A percentile compares a stretch with the other conserved stretches of the same genome.
phyloP scores from a whole-genome alignment of 768 basidiomycete species.

The Trametes sanguinea region DNA sequence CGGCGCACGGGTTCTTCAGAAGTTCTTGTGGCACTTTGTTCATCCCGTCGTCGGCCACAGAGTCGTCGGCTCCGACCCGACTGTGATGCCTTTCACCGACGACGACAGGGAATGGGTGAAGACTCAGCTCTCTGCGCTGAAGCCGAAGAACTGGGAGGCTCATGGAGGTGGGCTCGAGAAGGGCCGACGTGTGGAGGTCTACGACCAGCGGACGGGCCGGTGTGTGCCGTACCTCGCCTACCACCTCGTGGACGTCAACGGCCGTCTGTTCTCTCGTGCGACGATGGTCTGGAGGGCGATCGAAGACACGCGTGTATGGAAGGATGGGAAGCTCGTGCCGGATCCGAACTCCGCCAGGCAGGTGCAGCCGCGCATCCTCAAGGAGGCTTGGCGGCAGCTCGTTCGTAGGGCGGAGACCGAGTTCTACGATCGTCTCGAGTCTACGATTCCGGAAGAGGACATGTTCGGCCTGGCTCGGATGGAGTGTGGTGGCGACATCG shows the following conservation, averaged over 20 bases:
- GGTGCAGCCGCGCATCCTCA: constrained; percentile 7
- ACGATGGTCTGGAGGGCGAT: too few relatives aligned
- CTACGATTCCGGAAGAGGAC: neutral
- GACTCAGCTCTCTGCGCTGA: neutral
- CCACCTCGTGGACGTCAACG: too few relatives aligned
- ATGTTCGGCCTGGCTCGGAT: neutral
- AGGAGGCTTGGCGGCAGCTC: constrained; percentile 22
- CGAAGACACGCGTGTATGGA: neutral
- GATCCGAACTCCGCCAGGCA: neutral
- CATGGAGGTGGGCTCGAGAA: neutral
- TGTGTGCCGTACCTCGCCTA: too few relatives aligned
- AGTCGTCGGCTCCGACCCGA: constrained; percentile 16
- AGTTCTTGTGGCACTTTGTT: too few relatives aligned
- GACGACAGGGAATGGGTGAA: neutral
- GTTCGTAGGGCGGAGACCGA: neutral
- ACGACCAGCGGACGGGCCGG: constrained; percentile 2
- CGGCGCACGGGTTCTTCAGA: too few relatives aligned
- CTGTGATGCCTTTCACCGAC: neutral
- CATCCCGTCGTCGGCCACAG: constrained; percentile 3
- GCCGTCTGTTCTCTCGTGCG: too few relatives aligned
- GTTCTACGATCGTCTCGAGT: constrained; percentile 4
- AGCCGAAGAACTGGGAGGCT: neutral
- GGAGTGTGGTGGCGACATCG: constrained; percentile 10
- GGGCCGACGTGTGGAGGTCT: neutral
- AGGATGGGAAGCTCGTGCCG: neutral